phyloP scores from a whole-genome alignment of 495 filamentous ascomycete species.

The Margaritispora aquatica region DNA sequence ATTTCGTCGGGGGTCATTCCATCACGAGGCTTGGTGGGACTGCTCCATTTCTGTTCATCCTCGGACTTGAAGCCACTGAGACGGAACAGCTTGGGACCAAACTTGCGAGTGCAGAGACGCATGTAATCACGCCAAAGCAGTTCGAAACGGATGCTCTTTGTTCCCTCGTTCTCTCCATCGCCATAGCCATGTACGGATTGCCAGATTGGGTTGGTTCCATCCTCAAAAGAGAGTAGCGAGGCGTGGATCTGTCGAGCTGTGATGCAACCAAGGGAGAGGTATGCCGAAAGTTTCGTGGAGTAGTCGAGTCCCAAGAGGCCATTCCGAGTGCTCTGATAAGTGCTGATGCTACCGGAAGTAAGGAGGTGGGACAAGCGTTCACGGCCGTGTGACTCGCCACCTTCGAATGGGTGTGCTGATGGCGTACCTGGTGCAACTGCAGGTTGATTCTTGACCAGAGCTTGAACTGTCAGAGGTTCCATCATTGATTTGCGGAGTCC shows the following conservation, averaged over 20 bases:
- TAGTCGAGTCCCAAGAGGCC: slow-evolving; percentile 60
- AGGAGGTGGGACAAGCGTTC: slow-evolving; percentile 52
- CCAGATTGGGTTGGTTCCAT: slow-evolving; percentile 24
- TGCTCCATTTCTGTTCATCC: slow-evolving; percentile 32
- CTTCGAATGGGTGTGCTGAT: slow-evolving; percentile 58
- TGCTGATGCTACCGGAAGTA: slow-evolving; percentile 44
- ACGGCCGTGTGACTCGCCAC: slow-evolving; percentile 53
- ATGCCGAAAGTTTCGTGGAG: slow-evolving; percentile 64
- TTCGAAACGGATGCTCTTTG: slow-evolving; percentile 58
- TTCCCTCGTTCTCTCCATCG: slow-evolving; percentile 63
- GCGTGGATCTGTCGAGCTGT: slow-evolving; percentile 61
- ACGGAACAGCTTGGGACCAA: slow-evolving; percentile 50
- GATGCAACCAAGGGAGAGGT: slow-evolving; percentile 60
- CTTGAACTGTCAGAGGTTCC: slow-evolving; percentile 40
- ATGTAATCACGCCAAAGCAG: slow-evolving; percentile 75
- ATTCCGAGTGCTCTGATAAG: slow-evolving; percentile 63
- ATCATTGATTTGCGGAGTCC: slow-evolving; percentile 44
- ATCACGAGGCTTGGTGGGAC: slow-evolving; percentile 16
- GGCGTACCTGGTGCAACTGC: slow-evolving; percentile 36
- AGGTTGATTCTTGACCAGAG: slow-evolving; percentile 34
- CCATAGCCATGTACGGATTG: slow-evolving; percentile 36
- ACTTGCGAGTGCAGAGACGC: slow-evolving; percentile 61
- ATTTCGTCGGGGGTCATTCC: slow-evolving; percentile 17
- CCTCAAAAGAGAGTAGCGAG: slow-evolving; percentile 55
- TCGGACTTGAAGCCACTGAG: slow-evolving; percentile 52